These are phyloP conservation scores for Leptomonas seymouri DNA, from an alignment of 208 protist species.

Conservation along the genomic window DNA sequence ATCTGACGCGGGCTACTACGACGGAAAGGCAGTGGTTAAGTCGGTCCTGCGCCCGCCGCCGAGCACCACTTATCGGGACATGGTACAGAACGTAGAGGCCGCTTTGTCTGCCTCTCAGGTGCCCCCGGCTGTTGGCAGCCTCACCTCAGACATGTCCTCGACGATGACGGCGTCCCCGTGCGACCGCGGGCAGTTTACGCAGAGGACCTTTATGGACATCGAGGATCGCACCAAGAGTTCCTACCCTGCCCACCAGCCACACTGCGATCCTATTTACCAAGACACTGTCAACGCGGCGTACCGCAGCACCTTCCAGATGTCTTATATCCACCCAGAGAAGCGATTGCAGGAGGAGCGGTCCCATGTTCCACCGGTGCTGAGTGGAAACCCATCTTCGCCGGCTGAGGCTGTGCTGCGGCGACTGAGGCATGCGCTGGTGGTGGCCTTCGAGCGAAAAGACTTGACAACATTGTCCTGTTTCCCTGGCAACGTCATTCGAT, in stretches of 20 bases:
- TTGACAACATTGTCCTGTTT: constrained; percentile 37
- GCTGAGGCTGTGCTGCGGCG: constrained; percentile 65
- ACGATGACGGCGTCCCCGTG: background rate
- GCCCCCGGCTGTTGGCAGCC: constrained; percentile 10
- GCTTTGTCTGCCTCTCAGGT: background rate
- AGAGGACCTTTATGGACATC: constrained; percentile 77
- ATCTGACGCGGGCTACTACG: constrained; percentile 78
- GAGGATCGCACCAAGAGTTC: constrained; percentile 69
- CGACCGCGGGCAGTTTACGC: constrained; percentile 49
- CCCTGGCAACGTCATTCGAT: constrained; percentile 75
- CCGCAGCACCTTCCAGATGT: constrained; percentile 29
- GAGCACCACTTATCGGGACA: constrained; percentile 64
- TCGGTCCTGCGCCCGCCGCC: constrained; percentile 36
- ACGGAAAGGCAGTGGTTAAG: constrained; percentile 64
- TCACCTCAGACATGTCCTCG: background rate
- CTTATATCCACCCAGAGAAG: constrained; percentile 38
- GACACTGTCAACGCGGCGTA: constrained; percentile 11
- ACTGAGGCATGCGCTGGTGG: constrained; percentile 62
- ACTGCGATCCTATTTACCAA: constrained; percentile 61
- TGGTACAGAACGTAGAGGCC: constrained; percentile 27
- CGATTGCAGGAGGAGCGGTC: constrained; percentile 27
- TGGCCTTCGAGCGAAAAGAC: constrained; percentile 30
- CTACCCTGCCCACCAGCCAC: constrained; percentile 86
- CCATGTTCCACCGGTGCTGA: constrained; percentile 61
- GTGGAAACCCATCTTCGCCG: constrained; percentile 57